A percentile compares a stretch with the other conserved stretches of the same genome.
Evolutionary conservation across 2,329 filamentous ascomycete species (phyloP).

Genomic region (Pyrenophora tritici-repentis): DNA sequence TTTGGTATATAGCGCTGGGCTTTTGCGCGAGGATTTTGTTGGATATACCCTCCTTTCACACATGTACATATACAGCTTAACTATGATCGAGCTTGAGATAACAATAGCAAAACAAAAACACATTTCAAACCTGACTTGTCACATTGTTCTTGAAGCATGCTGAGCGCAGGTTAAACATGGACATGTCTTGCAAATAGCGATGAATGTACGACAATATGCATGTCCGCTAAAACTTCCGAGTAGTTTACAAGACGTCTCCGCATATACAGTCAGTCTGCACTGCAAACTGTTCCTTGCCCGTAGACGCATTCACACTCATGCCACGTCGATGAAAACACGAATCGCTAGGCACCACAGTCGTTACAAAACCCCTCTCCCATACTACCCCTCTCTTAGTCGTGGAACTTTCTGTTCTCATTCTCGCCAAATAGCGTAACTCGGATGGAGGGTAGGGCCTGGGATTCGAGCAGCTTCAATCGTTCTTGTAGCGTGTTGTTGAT

Average conservation of each 20-base stretch:
- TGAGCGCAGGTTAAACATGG: constrained; percentile 82
- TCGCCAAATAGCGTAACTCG: constrained; percentile 87
- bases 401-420: constrained; percentile 95
- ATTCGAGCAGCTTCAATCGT: constrained; percentile 81
- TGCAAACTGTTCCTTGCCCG: not conserved
- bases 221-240: constrained; percentile 17
- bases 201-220: constrained; percentile 11
- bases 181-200: not conserved
- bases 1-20: constrained; percentile 3
- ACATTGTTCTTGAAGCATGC: not conserved
- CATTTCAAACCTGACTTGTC: no score
- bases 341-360: not conserved
- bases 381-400: constrained; percentile 64
- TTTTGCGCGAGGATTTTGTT: not conserved
- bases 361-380: not conserved
- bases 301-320: no score
- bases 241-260: constrained; percentile 18
- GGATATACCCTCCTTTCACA: constrained; percentile 5
- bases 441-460: constrained; percentile 81
- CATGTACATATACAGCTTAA: not conserved
- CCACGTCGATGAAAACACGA: no score
- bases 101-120: not conserved
- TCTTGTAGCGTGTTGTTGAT: constrained; percentile 99
- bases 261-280: constrained; percentile 7
- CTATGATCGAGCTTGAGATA: not conserved